Percentiles rank a stretch among this genome's conserved stretches.
phyloP scores from a whole-genome alignment of 2,329 filamentous ascomycete species.

The Metarhizium sp. region DNA sequence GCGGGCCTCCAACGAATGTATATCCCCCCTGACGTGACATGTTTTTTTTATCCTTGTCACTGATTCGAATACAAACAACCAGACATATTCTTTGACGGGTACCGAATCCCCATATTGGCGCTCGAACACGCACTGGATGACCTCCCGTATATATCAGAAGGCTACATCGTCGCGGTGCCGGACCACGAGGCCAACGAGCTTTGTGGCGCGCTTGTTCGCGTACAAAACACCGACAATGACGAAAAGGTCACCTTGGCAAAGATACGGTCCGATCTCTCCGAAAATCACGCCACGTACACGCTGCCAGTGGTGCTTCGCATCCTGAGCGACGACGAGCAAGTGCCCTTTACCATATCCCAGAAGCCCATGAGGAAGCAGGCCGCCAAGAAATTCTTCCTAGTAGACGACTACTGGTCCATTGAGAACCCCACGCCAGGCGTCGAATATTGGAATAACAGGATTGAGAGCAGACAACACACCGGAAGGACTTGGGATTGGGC shows the following conservation, averaged over 20 bases:
- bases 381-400: constrained; percentile 9
- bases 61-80: background rate
- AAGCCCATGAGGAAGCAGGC: constrained; percentile 10
- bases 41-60: background rate
- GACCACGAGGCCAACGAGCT: constrained; percentile 11
- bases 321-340: constrained; percentile 7
- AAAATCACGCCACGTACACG: constrained; percentile 9
- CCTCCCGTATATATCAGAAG: constrained; percentile 13
- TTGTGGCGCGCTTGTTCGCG: constrained; percentile 12
- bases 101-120: constrained; percentile 7
- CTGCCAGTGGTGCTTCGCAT: constrained; percentile 10
- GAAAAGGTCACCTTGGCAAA: constrained; percentile 3
- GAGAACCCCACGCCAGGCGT: constrained; percentile 8
- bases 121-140: constrained; percentile 11
- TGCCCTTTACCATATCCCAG: constrained; percentile 9
- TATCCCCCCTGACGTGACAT: background rate
- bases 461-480: background rate
- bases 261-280: constrained; percentile 9
- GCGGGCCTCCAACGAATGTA: constrained; percentile 11
- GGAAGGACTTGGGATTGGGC: background rate
- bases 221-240: background rate
- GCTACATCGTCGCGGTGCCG: constrained; percentile 11
- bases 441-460: constrained; percentile 2
- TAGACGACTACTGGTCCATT: constrained; percentile 4
- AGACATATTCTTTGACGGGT: background rate